A percentile compares a stretch with the other conserved stretches of the same genome.
These are phyloP conservation scores for Raphanus sativus DNA, from an alignment of 345 rosid genomes.

Conservation along the genomic window DNA sequence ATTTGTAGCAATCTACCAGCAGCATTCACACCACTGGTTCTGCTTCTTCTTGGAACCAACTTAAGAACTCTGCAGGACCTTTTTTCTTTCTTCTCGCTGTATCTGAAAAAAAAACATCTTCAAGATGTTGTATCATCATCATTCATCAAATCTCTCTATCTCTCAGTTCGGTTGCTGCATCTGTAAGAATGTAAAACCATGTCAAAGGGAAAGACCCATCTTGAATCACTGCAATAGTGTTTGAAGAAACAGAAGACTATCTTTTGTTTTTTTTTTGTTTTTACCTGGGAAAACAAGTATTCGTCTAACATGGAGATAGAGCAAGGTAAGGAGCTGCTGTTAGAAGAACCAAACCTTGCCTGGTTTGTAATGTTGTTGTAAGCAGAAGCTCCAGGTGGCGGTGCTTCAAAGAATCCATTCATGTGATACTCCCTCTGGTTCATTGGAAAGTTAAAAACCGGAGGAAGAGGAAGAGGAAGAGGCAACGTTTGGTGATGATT, in stretches of 20 bases:
- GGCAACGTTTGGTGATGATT: slow-evolving; percentile 51
- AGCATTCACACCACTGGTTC: slow-evolving; percentile 9
- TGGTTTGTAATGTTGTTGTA: slow-evolving; percentile 39
- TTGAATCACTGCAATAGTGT: background rate
- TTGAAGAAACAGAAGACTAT: background rate
- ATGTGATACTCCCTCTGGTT: slow-evolving; percentile 53
- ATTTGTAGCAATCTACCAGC: slow-evolving; percentile 27
- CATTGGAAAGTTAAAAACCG: slow-evolving; percentile 53
- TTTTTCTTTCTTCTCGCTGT: background rate
- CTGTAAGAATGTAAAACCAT: slow-evolving; percentile 24
- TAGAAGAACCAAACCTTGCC: slow-evolving; percentile 63
- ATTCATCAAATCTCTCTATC: slow-evolving; percentile 13
- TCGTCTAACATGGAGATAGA: slow-evolving; percentile 60
- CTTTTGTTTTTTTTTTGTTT: background rate
- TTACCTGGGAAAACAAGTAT: slow-evolving; percentile 54
- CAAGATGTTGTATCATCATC: slow-evolving; percentile 35
- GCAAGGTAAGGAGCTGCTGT: slow-evolving; percentile 48
- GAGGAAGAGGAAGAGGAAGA: slow-evolving; percentile 29
- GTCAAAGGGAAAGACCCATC: background rate
- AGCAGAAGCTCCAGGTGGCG: slow-evolving; percentile 43
- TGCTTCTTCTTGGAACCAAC: slow-evolving; percentile 24
- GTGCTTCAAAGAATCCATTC: slow-evolving; percentile 57
- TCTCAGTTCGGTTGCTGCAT: slow-evolving; percentile 42
- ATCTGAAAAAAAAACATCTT: slow-evolving; percentile 7
- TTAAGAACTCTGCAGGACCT: slow-evolving; percentile 22